Conservation (phyloP, 2,329 filamentous ascomycete species). For the Macrophomina tecta region DNA sequence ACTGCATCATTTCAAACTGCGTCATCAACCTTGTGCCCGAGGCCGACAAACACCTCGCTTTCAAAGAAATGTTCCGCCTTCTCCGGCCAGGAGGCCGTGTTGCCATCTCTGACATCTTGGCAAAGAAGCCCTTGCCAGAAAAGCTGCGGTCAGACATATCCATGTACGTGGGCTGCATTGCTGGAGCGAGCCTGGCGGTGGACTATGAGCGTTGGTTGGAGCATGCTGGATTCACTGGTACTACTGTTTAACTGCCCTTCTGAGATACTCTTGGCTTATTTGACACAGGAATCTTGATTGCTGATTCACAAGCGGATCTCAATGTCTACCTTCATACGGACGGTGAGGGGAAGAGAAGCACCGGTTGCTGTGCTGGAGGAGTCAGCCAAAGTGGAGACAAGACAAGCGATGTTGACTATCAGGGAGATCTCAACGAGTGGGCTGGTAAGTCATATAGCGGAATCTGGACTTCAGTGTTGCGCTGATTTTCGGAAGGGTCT, state of each 20-base stretch:
- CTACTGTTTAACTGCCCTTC: not conserved
- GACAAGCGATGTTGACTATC: not conserved
- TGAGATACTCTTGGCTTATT: no score
- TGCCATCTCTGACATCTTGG: constrained; percentile 66
- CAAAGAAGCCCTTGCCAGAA: constrained; percentile 55
- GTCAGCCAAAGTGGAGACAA: not conserved
- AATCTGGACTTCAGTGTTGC: no score
- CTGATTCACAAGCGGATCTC: not conserved
- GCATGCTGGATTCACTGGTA: constrained; percentile 30
- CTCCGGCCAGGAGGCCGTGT: constrained; percentile 64
- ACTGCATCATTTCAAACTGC: constrained; percentile 69
- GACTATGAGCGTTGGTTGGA: constrained; percentile 61
- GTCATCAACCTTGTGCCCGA: constrained; percentile 40
- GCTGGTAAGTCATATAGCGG: not conserved
- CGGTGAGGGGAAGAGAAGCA: not conserved
- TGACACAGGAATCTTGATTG: not conserved
- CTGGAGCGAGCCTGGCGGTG: constrained; percentile 60
- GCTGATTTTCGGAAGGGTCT: no score
- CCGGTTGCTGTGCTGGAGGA: not conserved
- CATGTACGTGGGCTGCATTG: constrained; percentile 66
- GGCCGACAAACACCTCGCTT: constrained; percentile 44
- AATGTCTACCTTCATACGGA: not conserved
- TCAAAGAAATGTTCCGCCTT: constrained; percentile 64
- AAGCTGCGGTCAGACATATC: constrained; percentile 57
- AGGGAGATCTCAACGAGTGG: not conserved